These are phyloP conservation scores for Saprolegnia diclina DNA, from an alignment of 352 stramenopile species.

Conservation along the genomic window DNA sequence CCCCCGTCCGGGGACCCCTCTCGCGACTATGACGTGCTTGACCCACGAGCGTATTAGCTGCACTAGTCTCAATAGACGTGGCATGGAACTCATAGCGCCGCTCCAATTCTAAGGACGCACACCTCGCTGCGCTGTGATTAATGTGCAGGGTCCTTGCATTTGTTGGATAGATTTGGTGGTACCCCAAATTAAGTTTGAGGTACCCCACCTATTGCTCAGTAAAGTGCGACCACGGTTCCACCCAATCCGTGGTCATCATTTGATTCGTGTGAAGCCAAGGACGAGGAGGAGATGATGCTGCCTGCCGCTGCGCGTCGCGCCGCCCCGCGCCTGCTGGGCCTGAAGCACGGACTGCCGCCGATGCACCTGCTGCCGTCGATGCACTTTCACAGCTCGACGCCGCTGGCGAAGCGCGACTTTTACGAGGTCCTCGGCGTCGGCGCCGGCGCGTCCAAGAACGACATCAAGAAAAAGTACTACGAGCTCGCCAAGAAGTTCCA, in stretches of 20 bases:
- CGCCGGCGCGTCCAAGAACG: slow-evolving; percentile 84
- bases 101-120: too few relatives aligned
- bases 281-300: neutral
- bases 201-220: neutral
- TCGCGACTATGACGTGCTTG: too few relatives aligned
- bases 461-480: slow-evolving; percentile 98
- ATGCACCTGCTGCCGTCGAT: neutral
- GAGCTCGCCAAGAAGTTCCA: slow-evolving; percentile 97
- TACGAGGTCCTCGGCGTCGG: slow-evolving; percentile 94
- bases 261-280: neutral
- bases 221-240: neutral
- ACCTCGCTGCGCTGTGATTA: too few relatives aligned
- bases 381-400: slow-evolving; percentile 63
- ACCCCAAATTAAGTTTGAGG: too few relatives aligned
- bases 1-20: neutral
- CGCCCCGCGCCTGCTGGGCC: neutral
- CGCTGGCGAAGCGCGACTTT: slow-evolving; percentile 88
- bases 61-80: too few relatives aligned
- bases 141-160: too few relatives aligned
- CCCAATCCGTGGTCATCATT: neutral
- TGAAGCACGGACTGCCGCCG: neutral
- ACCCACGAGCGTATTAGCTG: too few relatives aligned
- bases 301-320: neutral
- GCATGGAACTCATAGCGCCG: too few relatives aligned
- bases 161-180: too few relatives aligned